Percentiles rank a stretch among this genome's conserved stretches.
Conservation (phyloP, 2,329 filamentous ascomycete species). For the Penicillium sp. region DNA sequence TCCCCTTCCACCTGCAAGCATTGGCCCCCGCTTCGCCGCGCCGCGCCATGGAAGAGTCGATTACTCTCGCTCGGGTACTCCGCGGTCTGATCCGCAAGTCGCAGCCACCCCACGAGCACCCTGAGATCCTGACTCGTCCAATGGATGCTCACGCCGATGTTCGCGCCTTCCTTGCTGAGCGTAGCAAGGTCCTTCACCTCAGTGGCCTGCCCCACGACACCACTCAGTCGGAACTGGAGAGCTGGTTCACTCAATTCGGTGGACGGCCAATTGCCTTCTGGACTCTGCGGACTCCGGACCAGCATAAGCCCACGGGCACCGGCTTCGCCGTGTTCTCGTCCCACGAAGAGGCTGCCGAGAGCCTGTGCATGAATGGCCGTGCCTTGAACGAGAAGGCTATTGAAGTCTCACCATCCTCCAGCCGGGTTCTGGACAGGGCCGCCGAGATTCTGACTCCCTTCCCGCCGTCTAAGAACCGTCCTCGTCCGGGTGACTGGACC, state of each 20-base stretch:
- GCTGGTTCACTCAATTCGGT: constrained; percentile 99
- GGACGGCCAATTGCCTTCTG: constrained; percentile 98
- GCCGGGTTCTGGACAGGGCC: constrained; percentile 89
- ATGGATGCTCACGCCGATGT: constrained; percentile 98
- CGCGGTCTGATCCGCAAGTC: constrained; percentile 94
- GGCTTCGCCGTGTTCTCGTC: constrained; percentile 98
- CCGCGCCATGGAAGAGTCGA: constrained; percentile 94
- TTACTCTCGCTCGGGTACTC: constrained; percentile 88
- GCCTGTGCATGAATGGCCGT: constrained; percentile 97
- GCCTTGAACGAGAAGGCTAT: constrained; percentile 98
- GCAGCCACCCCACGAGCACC: constrained; percentile 87
- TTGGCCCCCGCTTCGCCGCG: constrained; percentile 92
- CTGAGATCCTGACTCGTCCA: constrained; percentile 88
- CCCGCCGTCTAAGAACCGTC: constrained; percentile 96
- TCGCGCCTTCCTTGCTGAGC: constrained; percentile 89
- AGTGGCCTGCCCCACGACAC: constrained; percentile 96
- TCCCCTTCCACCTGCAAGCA: constrained; percentile 96
- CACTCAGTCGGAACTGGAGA: constrained; percentile 96
- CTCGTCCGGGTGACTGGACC: constrained; percentile 96
- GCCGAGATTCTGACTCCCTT: constrained; percentile 96
- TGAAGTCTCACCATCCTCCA: constrained; percentile 96
- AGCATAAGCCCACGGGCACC: constrained; percentile 98
- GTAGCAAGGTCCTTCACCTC: constrained; percentile 98
- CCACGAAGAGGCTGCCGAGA: constrained; percentile 97
- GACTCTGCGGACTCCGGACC: constrained; percentile 95